Evolutionary conservation across 257 asterid genomes (phyloP).

Genomic region (Anisodus acutangulus): DNA sequence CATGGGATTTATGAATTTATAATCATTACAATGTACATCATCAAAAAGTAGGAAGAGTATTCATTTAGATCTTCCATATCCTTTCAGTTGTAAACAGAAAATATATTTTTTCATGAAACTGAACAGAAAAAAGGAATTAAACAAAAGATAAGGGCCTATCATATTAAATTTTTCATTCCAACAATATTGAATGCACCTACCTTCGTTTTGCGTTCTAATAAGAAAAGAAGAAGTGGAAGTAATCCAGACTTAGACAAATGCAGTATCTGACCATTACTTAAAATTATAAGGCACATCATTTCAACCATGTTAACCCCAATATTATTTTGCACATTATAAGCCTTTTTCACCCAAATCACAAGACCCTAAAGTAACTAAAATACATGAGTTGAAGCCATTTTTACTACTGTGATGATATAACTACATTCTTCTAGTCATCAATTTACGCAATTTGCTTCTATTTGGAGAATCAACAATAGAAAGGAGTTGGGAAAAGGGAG

Average conservation of each 20-base stretch:
- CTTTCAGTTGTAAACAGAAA: background rate
- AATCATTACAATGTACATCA: slow-evolving; percentile 17
- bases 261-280: background rate
- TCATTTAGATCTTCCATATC: background rate
- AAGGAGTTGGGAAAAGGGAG: background rate
- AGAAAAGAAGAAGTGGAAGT: background rate
- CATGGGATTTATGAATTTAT: background rate
- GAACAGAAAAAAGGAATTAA: background rate
- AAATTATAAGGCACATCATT: background rate
- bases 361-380: background rate
- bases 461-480: slow-evolving; percentile 5
- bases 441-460: slow-evolving; percentile 9
- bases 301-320: background rate
- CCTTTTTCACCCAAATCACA: background rate
- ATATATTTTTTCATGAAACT: background rate
- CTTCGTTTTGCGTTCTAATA: background rate
- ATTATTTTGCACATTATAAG: background rate
- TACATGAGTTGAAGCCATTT: background rate
- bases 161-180: slow-evolving; percentile 1
- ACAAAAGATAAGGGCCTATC: background rate
- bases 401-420: background rate
- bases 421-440: background rate
- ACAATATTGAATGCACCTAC: background rate
- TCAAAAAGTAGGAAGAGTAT: background rate
- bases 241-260: background rate